phyloP scores from a whole-genome alignment of 495 filamentous ascomycete genomes.

The Aspergillus incahuasiensis region DNA sequence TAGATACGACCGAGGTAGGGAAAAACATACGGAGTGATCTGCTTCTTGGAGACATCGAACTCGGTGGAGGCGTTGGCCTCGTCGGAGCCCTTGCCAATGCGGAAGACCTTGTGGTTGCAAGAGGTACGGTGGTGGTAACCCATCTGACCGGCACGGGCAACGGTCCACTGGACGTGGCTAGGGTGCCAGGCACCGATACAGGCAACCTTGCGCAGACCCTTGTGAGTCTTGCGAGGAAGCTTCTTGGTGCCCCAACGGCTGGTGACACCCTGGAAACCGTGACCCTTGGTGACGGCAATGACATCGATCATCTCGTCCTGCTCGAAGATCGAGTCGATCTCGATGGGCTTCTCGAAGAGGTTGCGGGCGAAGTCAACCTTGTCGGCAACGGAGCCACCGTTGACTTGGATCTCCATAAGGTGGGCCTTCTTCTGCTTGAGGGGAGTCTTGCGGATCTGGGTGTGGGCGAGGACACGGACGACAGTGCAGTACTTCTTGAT shows the following conservation, averaged over 20 bases:
- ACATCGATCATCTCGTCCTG: conserved; percentile 99
- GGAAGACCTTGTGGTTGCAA: conserved; percentile 99
- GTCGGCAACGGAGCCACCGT: conserved; percentile 88
- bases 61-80: conserved; percentile 92
- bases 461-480: conserved; percentile 98
- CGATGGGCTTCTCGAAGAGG: conserved; percentile 97
- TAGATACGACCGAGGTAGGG: too few relatives aligned
- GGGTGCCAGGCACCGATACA: conserved; percentile 99
- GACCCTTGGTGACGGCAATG: conserved; percentile 99
- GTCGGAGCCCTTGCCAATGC: conserved; percentile 86
- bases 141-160: conserved; percentile 99
- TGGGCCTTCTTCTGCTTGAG: conserved; percentile 99
- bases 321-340: conserved; percentile 94
- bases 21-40: conserved; percentile 90
- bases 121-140: conserved; percentile 99
- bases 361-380: conserved; percentile 94
- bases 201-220: conserved; percentile 99
- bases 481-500: conserved; percentile 99
- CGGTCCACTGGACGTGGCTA: conserved; percentile 99
- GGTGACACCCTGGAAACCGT: conserved; percentile 97
- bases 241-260: conserved; percentile 99
- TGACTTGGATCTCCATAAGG: conserved; percentile 99
- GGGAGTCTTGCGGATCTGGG: conserved; percentile 97
- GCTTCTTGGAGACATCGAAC: conserved; percentile 97
- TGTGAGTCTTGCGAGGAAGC: conserved; percentile 99